phyloP scores from a whole-genome alignment of 179 eudicot species.

The Sideroxylon spinosum region DNA sequence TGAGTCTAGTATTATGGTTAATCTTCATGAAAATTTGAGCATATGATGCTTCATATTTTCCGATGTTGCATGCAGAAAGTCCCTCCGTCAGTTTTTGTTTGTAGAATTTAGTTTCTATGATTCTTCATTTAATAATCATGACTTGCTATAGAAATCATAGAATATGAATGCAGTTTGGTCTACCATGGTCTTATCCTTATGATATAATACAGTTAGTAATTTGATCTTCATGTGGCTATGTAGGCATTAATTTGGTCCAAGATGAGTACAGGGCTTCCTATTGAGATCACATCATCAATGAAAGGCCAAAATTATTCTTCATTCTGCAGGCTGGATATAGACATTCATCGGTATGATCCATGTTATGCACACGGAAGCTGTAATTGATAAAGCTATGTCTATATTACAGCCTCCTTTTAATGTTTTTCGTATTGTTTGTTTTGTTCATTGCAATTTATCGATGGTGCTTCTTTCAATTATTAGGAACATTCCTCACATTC shows the following conservation, averaged over 20 bases:
- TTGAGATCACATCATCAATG: slow-evolving; percentile 93
- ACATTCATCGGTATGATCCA: slow-evolving; percentile 71
- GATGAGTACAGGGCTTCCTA: slow-evolving; percentile 99
- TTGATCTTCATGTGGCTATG: slow-evolving; percentile 17
- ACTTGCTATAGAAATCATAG: background rate
- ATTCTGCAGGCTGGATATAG: slow-evolving; percentile 95
- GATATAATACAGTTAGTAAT: background rate
- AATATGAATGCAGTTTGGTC: background rate
- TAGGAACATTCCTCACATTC: slow-evolving; percentile 93
- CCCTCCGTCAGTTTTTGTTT: slow-evolving; percentile 6
- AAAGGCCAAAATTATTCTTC: slow-evolving; percentile 61
- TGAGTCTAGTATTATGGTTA: background rate
- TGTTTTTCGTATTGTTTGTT: background rate
- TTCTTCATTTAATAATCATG: background rate
- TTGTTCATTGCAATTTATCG: slow-evolving; percentile 8
- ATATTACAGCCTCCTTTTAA: background rate
- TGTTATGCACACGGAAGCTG: background rate
- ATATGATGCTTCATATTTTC: slow-evolving; percentile 6
- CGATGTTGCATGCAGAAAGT: slow-evolving; percentile 8
- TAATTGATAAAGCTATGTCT: background rate
- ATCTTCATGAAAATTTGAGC: background rate
- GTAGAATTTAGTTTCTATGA: background rate
- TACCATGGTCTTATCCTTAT: background rate
- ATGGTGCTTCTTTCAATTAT: slow-evolving; percentile 16
- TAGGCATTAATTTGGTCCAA: slow-evolving; percentile 99